A percentile compares a stretch with the other conserved stretches of the same genome.
Evolutionary conservation across 2,329 filamentous ascomycete species (phyloP).

Genomic region (Botrytis byssoidea): DNA sequence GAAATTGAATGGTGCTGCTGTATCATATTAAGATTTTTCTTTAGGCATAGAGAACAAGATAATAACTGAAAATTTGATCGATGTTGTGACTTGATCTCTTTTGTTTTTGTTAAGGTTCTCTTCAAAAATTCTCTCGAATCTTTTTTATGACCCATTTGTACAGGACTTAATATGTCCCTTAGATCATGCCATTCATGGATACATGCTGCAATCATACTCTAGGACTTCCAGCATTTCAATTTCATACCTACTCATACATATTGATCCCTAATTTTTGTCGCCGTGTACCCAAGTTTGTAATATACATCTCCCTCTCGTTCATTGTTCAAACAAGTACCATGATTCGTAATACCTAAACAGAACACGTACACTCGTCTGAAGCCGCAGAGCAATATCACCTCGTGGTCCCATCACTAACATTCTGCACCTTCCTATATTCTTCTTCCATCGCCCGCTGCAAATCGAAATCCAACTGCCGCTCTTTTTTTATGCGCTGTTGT

Average conservation of each 20-base stretch:
- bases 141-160: background rate
- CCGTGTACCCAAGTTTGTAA: background rate
- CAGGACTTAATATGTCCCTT: background rate
- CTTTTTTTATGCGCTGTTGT: slow-evolving; percentile 83
- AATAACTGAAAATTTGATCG: slow-evolving; percentile 1
- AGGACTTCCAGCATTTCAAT: background rate
- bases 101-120: background rate
- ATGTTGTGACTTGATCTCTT: background rate
- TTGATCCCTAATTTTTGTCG: background rate
- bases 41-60: slow-evolving; percentile 16
- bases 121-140: background rate
- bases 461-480: slow-evolving; percentile 92
- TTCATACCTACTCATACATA: slow-evolving; percentile 5
- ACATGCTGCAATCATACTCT: background rate
- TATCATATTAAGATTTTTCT: slow-evolving; percentile 19
- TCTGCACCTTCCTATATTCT: slow-evolving; percentile 88
- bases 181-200: background rate
- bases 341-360: background rate
- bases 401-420: slow-evolving; percentile 55
- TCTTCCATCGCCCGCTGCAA: slow-evolving; percentile 81
- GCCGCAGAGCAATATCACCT: slow-evolving; percentile 13
- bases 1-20: slow-evolving; percentile 14
- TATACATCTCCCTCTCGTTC: background rate
- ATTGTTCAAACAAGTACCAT: background rate
- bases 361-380: background rate